phyloP scores from a whole-genome alignment of 371 early-diverging fungal genomes.

The Saksenaea oblongispora region DNA sequence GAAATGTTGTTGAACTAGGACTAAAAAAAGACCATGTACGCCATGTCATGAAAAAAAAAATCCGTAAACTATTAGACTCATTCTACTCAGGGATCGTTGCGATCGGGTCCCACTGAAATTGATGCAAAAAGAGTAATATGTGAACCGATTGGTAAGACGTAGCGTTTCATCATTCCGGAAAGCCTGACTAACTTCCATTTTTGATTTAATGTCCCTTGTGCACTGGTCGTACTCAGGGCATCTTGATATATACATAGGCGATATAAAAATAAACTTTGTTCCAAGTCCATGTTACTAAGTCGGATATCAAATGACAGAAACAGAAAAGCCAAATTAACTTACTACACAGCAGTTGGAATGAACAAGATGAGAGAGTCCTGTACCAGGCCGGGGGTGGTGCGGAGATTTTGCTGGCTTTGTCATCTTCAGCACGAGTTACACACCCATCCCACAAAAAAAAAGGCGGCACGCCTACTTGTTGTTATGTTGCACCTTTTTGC shows the following conservation, averaged over 20 bases:
- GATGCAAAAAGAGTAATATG: background rate
- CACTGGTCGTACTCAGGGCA: background rate
- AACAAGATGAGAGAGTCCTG: background rate
- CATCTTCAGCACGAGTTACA: background rate
- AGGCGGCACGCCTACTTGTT: background rate
- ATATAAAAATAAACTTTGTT: background rate
- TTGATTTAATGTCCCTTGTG: background rate
- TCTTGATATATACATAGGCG: background rate
- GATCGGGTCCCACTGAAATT: background rate
- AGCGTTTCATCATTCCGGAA: background rate
- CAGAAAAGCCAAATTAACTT: no score
- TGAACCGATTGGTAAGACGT: background rate
- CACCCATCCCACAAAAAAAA: background rate
- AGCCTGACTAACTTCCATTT: conserved; percentile 1
- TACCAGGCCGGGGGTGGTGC: background rate
- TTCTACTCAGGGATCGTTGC: no score
- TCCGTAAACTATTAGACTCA: no score
- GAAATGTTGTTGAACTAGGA: no score
- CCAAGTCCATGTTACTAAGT: no score
- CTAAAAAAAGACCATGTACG: no score
- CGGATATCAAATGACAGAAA: no score
- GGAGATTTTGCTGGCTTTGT: background rate
- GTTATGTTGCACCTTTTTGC: background rate
- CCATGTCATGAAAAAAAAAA: no score
- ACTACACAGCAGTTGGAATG: no score